Evolutionary conservation across 1,284 basidiomycete species (phyloP).

Genomic region (Rugiboletus extremiorientalis): DNA sequence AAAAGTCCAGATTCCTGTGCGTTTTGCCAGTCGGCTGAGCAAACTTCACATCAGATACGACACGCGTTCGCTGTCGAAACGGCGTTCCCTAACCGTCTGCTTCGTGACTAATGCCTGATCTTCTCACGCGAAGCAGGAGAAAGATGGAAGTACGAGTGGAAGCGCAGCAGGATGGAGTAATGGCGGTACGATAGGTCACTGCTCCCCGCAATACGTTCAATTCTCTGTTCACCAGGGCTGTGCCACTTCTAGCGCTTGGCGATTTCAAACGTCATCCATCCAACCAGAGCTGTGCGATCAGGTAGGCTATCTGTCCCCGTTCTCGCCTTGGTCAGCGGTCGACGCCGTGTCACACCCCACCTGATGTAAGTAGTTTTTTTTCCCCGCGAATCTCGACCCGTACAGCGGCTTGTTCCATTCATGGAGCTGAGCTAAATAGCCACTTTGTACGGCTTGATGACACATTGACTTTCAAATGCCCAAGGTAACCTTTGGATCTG

Average conservation of each 20-base stretch:
- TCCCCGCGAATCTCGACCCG: no score
- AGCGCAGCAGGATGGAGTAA: not conserved
- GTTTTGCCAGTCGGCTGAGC: not conserved
- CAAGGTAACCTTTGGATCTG: not conserved
- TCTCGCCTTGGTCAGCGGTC: not conserved
- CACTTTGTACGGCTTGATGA: not conserved
- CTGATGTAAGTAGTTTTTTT: no score
- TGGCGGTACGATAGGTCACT: not conserved
- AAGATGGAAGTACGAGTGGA: not conserved
- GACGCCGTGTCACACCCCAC: not conserved
- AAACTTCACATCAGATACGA: not conserved
- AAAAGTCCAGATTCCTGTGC: no score
- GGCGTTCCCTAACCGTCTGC: not conserved
- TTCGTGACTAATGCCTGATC: not conserved
- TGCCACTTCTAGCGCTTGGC: not conserved
- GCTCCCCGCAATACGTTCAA: not conserved
- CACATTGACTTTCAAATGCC: not conserved
- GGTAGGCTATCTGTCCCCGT: not conserved
- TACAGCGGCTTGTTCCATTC: not conserved
- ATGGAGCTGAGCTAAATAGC: not conserved
- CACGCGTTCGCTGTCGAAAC: not conserved
- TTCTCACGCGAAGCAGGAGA: slow-evolving; percentile 6
- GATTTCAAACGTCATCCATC: not conserved
- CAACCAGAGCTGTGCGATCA: not conserved
- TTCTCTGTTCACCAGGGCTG: not conserved